Base-by-base conservation (phyloP, 148 eudicot genomes). In the Chenopodium suecicum region DNA sequence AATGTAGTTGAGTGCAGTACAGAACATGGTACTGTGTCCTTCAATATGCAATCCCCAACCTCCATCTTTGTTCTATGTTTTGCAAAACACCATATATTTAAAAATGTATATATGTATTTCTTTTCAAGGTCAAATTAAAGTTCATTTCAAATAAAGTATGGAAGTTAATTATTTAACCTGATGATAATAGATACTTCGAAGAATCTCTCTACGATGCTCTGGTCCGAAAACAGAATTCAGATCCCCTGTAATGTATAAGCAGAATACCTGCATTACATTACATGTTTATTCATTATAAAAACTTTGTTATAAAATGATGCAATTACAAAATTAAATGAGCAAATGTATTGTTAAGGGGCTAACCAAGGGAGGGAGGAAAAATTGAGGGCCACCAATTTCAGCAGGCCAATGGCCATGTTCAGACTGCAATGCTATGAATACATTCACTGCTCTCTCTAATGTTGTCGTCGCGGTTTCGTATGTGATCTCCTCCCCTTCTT, bases 381-480 rank as follows among this genome's bases (percentile, higher is more conserved):
- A 91, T 64, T 85, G 67, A 6, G 88, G 85, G 29, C 90, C 90
- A 23, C 89, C 76, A 34, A 31, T 74, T 78, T 89, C 88, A 1
- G 90, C 85, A 3, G 93, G 93, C 93, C 93, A 91, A 46, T 91
- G 93, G 22, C 93, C 93, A 41, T 91, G 88, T 27, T 73, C 73
- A 6, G 89, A 88, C 75, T 91, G 93, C 74, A 90, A 69, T 32
- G 34, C 34, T 27, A 27, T 27, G 29, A 27, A 27, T 27, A 0
- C 29, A 27, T 27, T 27, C 29, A 27, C 29, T 27, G 29, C 29
- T 27, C 29, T 27, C 29, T 27, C 29, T 27, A 27, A 27, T 27
- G 29, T 27, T 27, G 29, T 27, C 29, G 29, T 27, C 29, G 32
- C 32, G 32, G 32, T 2, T 31, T 31, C 32, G 32, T 31, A 2